Conservation (phyloP, 257 asterid genomes). For the Lithospermum erythrorhizon region DNA sequence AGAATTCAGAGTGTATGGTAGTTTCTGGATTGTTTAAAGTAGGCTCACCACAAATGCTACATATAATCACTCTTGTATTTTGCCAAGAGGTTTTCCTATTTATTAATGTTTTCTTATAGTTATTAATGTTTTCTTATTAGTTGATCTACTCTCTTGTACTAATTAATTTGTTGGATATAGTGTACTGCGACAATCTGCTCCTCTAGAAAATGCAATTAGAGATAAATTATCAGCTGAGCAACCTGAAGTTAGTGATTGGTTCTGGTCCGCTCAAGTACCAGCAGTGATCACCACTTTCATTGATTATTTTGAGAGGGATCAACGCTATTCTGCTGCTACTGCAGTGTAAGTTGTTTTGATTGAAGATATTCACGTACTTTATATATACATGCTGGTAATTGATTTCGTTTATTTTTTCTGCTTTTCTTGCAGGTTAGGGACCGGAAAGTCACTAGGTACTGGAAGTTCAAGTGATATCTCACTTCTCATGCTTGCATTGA, state of each 20-base stretch:
- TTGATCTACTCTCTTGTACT: slow-evolving; percentile 12
- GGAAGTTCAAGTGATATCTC: slow-evolving; percentile 61
- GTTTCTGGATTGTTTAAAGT: neutral
- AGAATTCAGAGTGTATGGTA: neutral
- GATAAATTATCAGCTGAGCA: slow-evolving; percentile 65
- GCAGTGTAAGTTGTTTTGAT: slow-evolving; percentile 45
- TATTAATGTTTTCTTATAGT: neutral
- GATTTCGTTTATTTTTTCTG: slow-evolving; percentile 1
- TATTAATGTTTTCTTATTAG: slow-evolving; percentile 2
- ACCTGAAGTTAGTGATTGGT: slow-evolving; percentile 75
- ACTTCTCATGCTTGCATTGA: slow-evolving; percentile 78
- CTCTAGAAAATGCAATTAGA: slow-evolving; percentile 67
- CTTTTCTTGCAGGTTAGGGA: slow-evolving; percentile 40
- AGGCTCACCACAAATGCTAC: neutral
- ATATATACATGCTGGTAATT: neutral
- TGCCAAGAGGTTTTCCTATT: slow-evolving; percentile 1
- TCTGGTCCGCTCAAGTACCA: slow-evolving; percentile 85
- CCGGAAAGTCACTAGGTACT: slow-evolving; percentile 35
- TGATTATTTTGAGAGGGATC: slow-evolving; percentile 64
- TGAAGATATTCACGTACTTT: neutral
- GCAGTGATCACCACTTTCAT: slow-evolving; percentile 54
- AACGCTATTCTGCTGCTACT: slow-evolving; percentile 50
- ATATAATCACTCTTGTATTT: slow-evolving; percentile 1
- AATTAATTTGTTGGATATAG: slow-evolving; percentile 31
- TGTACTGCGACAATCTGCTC: slow-evolving; percentile 67